Evolutionary conservation across 2,329 filamentous ascomycete genomes (phyloP), one percentile per base, ranked within the genome.

Genomic region (Leptosphaerulina australis): DNA sequence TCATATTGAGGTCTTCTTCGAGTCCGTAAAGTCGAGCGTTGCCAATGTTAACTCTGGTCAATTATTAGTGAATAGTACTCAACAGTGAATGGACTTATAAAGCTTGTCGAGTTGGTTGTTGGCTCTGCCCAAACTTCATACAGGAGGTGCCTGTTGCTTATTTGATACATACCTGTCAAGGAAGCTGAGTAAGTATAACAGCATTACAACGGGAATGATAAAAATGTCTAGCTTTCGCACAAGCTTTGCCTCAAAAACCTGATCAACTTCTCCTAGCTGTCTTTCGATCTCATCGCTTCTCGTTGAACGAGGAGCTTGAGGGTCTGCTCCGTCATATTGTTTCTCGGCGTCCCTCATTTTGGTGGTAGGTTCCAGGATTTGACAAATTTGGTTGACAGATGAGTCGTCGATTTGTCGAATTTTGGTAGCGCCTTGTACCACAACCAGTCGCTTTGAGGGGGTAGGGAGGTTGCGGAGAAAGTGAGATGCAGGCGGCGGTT

Each of bases 111-210:
- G 33, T 17, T 24, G 26, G 29, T 18, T 20, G 14, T 47, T 33
- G 15, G 20, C n/a, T 24, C 15, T 20, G n/a, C 22, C 5, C 26
- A 12, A 22, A 14, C 33, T 26, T 9, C 41, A 15, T 5, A 9
- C 4, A 7, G 10, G 18, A 31, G 29, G 20, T 14, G 29, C 2
- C 12, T 9, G 3, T 7, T 8, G 40, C 17, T n/a, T 20, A 37
- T n/a, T 28, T n/a, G 9, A 18, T 1, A 74, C 78, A 69, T 65
- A 84, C 81, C 88, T 79, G 66, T 91, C 88, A 7, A 92, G 74
- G 67, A 91, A 92, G 59, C 85, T 88, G 59, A 91, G 84, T 11
- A 91, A 78, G 67, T 93, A 93, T 12, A 88, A 72, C 5, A 82
- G 69, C 82, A 88, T 88, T 6, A 88, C 77, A 15, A 88, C 75